Evolutionary conservation across 2,329 filamentous ascomycete species (phyloP).

Genomic region (Stemphylium vesicarium): DNA sequence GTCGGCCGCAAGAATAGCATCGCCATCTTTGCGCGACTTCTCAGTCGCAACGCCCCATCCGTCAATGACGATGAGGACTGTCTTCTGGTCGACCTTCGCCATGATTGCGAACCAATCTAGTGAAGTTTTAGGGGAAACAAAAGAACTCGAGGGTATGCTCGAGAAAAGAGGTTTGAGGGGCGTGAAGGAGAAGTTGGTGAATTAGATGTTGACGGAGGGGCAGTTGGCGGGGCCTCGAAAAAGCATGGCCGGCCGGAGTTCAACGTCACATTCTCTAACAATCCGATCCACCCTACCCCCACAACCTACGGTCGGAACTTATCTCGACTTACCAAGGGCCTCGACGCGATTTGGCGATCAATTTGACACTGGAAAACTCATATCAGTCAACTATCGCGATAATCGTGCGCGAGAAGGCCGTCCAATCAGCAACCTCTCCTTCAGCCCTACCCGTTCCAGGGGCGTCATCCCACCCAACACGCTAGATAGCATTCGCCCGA

Average conservation of each 20-base stretch:
- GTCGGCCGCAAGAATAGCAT: slow-evolving; percentile 92
- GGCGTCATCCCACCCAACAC: slow-evolving; percentile 33
- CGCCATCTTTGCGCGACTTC: slow-evolving; percentile 82
- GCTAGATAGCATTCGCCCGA: slow-evolving; percentile 13
- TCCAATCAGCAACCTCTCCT: slow-evolving; percentile 24
- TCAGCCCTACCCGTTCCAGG: slow-evolving; percentile 23
- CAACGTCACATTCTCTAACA: slow-evolving; percentile 32
- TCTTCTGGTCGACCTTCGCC: slow-evolving; percentile 72
- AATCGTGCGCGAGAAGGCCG: slow-evolving; percentile 8
- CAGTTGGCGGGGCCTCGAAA: slow-evolving; percentile 29
- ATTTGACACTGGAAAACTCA: slow-evolving; percentile 4
- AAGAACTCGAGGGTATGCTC: background rate
- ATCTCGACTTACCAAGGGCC: slow-evolving; percentile 20
- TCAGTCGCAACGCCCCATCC: slow-evolving; percentile 92
- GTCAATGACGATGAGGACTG: slow-evolving; percentile 91
- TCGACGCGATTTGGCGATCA: slow-evolving; percentile 10
- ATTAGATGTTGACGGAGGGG: slow-evolving; percentile 34
- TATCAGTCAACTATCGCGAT: slow-evolving; percentile 6
- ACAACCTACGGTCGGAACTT: slow-evolving; percentile 34
- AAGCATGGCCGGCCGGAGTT: slow-evolving; percentile 16
- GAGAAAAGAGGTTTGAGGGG: background rate
- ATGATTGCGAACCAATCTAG: slow-evolving; percentile 55
- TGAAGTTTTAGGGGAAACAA: background rate
- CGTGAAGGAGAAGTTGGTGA: slow-evolving; percentile 11
- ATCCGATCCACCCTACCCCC: slow-evolving; percentile 16